Percentiles rank a stretch among this genome's conserved stretches.
These are phyloP conservation scores for Geotrichum cucujoidarum DNA, from an alignment of 1,139 yeast genomes.

Conservation along the genomic window DNA sequence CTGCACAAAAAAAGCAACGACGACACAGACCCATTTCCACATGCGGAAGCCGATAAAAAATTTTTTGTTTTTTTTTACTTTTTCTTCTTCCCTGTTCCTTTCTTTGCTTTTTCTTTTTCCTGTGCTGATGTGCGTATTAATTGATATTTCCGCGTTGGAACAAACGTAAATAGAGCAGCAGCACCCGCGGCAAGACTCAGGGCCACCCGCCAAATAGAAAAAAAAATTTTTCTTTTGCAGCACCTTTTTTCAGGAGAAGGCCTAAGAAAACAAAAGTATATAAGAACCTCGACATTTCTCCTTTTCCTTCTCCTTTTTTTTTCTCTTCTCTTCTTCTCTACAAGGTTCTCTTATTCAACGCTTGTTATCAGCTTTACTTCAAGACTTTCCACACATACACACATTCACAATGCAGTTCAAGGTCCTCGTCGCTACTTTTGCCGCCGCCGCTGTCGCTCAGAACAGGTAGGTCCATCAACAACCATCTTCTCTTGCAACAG, in stretches of 20 bases:
- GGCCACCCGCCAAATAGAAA: too few species aligned
- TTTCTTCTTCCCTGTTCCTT: not conserved
- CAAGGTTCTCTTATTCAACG: conserved; percentile 6
- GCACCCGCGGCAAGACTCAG: too few species aligned
- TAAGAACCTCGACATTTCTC: conserved; percentile 5
- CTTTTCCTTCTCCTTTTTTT: conserved; percentile 1
- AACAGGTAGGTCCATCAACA: conserved; percentile 19
- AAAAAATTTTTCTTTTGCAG: too few species aligned
- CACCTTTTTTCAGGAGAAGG: too few species aligned
- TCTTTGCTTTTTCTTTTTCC: not conserved
- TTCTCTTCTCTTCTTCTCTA: not conserved
- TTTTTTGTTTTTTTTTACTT: conserved; percentile 24
- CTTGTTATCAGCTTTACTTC: not conserved
- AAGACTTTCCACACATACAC: not conserved
- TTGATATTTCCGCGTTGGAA: too few species aligned
- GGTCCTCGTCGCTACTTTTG: conserved; percentile 44
- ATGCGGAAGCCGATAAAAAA: conserved; percentile 11
- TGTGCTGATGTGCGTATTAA: not conserved
- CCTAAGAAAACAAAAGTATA: too few species aligned
- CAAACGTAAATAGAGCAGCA: too few species aligned
- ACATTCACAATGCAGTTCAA: conserved; percentile 55
- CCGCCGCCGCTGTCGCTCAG: conserved; percentile 48
- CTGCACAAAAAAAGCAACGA: too few species aligned
- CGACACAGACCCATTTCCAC: too few species aligned
- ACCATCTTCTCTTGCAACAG: conserved; percentile 4